Evolutionary conservation across 192 early-diverging fungal species (phyloP), one percentile per base, ranked within the genome.

Genomic region (Dissophora ornata): DNA sequence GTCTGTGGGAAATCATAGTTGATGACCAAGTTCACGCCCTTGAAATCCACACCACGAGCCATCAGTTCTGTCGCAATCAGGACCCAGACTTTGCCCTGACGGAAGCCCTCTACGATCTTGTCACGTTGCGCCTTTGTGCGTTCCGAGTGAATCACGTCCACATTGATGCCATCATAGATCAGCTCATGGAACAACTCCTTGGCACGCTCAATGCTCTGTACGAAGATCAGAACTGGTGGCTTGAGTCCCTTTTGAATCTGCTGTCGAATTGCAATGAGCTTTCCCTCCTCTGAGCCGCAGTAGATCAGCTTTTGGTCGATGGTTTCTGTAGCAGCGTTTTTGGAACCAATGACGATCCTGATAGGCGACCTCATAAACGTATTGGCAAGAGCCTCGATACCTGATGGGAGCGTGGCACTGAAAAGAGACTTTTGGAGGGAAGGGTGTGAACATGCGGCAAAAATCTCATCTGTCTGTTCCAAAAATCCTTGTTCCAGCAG

Each of bases 11-110:
- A 97, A 77, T 99, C 98, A 63, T 97, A 99, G 75, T 99, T 99
- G 84, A 99, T 93, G 29, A 99, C 98, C 58, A 95, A 64, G 54
- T 96, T 94, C 25, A 99, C 96, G 19, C 94, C 96, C 79, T 97
- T 97, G 81, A 99, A 98, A 85, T 99, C 97, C 71, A 99, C 92
- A 87, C 98, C 98, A 78, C 98, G 92, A 8, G 96, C 92, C 93
- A 98, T 95, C 46, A 99, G 79, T 63, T 99, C 97, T 2, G 98
- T 98, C 32, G 95, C 88, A 55, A 99, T 98, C 42, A 99, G 82
- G 28, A 98, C 92, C 95, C 96, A 98, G 18, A 96, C 90, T 66
- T 92, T 91, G 32, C 98, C 97, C 11, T 83, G 64, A 18, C 95
- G 87, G 85, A 99, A 98, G 48, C 92, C 89, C 56, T 94, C 86